Conservation (phyloP, 78 protist species). For the Dictyostelium intermedium region DNA sequence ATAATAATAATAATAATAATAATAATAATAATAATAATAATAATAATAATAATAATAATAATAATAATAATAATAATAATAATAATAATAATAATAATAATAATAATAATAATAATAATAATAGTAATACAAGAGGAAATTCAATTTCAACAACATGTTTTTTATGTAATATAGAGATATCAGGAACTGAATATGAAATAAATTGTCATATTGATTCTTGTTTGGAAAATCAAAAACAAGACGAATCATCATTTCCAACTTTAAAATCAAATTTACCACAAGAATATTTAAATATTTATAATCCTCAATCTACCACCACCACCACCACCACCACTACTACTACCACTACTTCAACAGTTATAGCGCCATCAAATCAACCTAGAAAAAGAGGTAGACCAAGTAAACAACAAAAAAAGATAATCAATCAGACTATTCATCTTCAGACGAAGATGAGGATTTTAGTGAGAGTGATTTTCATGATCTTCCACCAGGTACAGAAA, state of each 20-base stretch:
- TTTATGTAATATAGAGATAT: background rate
- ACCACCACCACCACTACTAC: background rate
- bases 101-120: no score
- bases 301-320: background rate
- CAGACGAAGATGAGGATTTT: background rate
- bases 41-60: no score
- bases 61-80: no score
- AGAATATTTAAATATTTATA: background rate
- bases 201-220: conserved; percentile 40
- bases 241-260: background rate
- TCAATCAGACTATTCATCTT: background rate
- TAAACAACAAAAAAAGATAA: background rate
- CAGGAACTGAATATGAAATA: background rate
- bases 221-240: background rate
- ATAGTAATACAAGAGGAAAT: background rate
- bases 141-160: background rate
- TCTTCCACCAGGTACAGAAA: conserved; percentile 43
- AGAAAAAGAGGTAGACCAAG: conserved; percentile 1
- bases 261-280: background rate
- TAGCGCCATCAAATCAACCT: background rate
- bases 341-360: background rate
- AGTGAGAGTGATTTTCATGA: conserved; percentile 28
- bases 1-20: no score
- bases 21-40: no score
- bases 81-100: no score